phyloP scores from a whole-genome alignment of 441 rosid genomes.

The Pelargonium australe region DNA sequence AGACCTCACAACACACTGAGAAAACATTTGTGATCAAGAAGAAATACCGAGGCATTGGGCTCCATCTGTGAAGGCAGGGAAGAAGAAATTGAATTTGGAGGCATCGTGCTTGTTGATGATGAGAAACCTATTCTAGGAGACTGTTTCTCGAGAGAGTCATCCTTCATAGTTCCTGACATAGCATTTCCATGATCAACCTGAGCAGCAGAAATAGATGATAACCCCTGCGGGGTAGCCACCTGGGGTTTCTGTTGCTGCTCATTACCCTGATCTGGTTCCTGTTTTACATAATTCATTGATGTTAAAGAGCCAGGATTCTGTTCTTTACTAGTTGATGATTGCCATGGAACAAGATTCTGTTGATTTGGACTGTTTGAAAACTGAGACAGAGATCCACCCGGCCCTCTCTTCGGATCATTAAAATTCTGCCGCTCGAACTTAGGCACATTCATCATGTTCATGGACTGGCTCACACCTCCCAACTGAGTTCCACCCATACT shows the following conservation, averaged over 20 bases:
- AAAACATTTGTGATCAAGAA: conserved; percentile 14
- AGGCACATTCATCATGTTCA: conserved; percentile 43
- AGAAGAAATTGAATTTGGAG: conserved; percentile 42
- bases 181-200: conserved; percentile 42
- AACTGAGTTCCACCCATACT: conserved; percentile 43
- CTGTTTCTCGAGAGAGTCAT: conserved; percentile 50
- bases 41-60: conserved; percentile 43
- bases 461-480: conserved; percentile 54
- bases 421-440: conserved; percentile 60
- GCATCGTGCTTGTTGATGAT: conserved; percentile 29
- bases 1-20: neutral
- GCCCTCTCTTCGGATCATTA: conserved; percentile 53
- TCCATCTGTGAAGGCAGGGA: conserved; percentile 40
- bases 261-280: conserved; percentile 30
- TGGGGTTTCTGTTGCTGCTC: conserved; percentile 50
- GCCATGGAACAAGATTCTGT: conserved; percentile 55
- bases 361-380: conserved; percentile 44
- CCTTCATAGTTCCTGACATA: conserved; percentile 37
- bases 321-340: conserved; percentile 40
- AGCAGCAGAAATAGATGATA: conserved; percentile 26
- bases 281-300: conserved; percentile 37
- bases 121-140: conserved; percentile 48
- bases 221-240: conserved; percentile 29
- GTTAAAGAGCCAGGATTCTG: conserved; percentile 24
- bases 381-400: conserved; percentile 44